Evolutionary conservation across 345 rosid species (phyloP), one percentile per base, ranked within the genome.

Genomic region (Microthlaspi erraticum): DNA sequence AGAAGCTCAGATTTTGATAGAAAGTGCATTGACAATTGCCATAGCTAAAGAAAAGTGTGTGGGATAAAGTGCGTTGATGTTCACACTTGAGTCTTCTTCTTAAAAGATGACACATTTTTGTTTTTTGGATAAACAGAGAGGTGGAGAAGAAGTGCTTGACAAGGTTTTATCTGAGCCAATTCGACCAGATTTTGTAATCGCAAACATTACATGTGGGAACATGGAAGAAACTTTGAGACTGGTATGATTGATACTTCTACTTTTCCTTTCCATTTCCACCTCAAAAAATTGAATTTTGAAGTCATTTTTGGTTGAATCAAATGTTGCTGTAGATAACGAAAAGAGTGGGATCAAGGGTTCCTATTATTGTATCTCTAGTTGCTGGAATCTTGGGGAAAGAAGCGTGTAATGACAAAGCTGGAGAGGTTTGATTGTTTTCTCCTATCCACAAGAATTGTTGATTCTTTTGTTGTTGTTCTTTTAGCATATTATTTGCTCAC

Each of bases 341-440:
- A 33, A 75, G 71, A 64, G 72, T 87, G 69, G 87, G 90, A 59
- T 65, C 83, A 31, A 65, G 42, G 49, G 81, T 79, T 60, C 92
- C 87, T 5, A 62, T 89, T n/a, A 39, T 89, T 26, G 82, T 87
- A 43, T 73, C 90, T 12, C 14, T 64, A 14, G 82, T 78, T 42
- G 19, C 23, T 56, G 96, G 96, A 64, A 23, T 86, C 64, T 77
- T 88, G 63, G 96, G 93, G 19, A 87, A 82, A 46, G 84, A 89
- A 78, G 86, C 72, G n/a, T 1, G 68, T 51, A 87, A 72, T 39
- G 60, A 72, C 71, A 62, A 76, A 10, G 75, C 82, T 76, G 73
- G 38, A 81, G 96, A 92, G 96, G 98, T 90, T 60, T 66, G 68
- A n/a, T 5, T 38, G 8, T 14, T 64, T 52, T 54, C 32, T 54